Conservation (phyloP, 441 rosid species). For the Daphne laureola region DNA sequence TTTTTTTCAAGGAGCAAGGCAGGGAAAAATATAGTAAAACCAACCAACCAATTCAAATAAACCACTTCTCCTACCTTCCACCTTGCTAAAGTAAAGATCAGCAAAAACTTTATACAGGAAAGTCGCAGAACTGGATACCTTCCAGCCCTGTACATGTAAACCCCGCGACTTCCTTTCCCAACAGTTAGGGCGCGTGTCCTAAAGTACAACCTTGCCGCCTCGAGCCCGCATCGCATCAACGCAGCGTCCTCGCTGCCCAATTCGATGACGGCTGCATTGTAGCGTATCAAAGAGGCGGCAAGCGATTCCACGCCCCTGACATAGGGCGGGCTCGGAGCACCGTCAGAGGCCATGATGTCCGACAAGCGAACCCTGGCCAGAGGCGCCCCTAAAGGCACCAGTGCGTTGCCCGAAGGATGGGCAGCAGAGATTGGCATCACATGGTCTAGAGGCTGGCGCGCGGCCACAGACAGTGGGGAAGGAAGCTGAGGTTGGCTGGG, state of each 20-base stretch:
- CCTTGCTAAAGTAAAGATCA: too few relatives aligned
- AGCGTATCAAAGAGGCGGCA: constrained; percentile 65
- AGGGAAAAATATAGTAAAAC: too few relatives aligned
- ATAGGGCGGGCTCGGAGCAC: constrained; percentile 56
- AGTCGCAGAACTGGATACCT: constrained; percentile 32
- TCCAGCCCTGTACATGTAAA: constrained; percentile 83
- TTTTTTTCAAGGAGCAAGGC: too few relatives aligned
- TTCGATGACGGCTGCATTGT: constrained; percentile 82
- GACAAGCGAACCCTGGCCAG: constrained; percentile 63
- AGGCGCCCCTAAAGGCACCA: constrained; percentile 13
- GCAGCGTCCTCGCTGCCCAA: constrained; percentile 63
- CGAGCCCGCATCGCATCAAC: constrained; percentile 74
- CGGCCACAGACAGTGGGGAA: constrained; percentile 22
- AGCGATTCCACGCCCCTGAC: constrained; percentile 71
- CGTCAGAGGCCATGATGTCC: constrained; percentile 66
- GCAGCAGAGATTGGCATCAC: constrained; percentile 22
- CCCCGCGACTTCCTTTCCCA: constrained; percentile 54
- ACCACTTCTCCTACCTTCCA: too few relatives aligned
- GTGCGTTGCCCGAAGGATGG: constrained; percentile 19
- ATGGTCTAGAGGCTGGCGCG: constrained; percentile 31
- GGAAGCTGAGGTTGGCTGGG: constrained; percentile 18
- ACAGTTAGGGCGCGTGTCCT: constrained; percentile 36
- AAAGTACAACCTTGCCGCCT: constrained; percentile 70
- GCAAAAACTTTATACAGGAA: too few relatives aligned
- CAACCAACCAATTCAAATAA: too few relatives aligned